Base-by-base conservation (phyloP, 805 yeast species). In the Ogataea dorogensis region DNA sequence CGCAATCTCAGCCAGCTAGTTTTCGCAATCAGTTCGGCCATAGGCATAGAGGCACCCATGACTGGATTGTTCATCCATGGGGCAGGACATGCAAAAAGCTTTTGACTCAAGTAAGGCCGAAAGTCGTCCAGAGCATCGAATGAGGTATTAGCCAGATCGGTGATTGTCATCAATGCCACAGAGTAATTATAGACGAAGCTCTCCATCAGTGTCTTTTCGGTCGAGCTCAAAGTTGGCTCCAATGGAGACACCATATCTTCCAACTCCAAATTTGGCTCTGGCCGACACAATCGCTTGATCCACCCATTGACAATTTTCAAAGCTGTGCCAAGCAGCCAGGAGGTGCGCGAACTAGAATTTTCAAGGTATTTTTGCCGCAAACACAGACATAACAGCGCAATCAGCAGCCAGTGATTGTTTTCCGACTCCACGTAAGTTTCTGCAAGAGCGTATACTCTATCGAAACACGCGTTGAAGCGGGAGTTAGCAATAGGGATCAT, bases 121-220 rank as follows among this genome's bases (percentile, higher is more conserved):
- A 50, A 35, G 50, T 56, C 61, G 20, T 43, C 44, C 36, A 64
- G 68, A 17, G 67, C 56, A 2, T 48, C 53, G 43, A 63, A 69
- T 2, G 75, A 74, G 5, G 65, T n/a, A n/a, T n/a, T n/a, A n/a
- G n/a, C n/a, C n/a, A n/a, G n/a, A n/a, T n/a, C n/a, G n/a, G n/a
- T n/a, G n/a, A n/a, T n/a, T n/a, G n/a, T 46, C 7, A 67, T 48
- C 13, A 68, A 37, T 1, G 56, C 46, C 3, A 62, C 58, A 3
- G 68, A 54, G 44, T 63, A 70, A 47, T 69, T 68, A 54, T 64
- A 70, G 2, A 66, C 42, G 39, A 67, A 69, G 28, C 71, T 67
- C 31, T 70, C 75, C 20, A 65, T 42, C 26, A 67, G 56, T 50
- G 64, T 62, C 33, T 66, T 51, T 37, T 63, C 64, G 2, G 43